A percentile compares a stretch with the other conserved stretches of the same genome.
phyloP scores from a whole-genome alignment of 306 rosid genomes.

The Elaeagnus macrophylla region DNA sequence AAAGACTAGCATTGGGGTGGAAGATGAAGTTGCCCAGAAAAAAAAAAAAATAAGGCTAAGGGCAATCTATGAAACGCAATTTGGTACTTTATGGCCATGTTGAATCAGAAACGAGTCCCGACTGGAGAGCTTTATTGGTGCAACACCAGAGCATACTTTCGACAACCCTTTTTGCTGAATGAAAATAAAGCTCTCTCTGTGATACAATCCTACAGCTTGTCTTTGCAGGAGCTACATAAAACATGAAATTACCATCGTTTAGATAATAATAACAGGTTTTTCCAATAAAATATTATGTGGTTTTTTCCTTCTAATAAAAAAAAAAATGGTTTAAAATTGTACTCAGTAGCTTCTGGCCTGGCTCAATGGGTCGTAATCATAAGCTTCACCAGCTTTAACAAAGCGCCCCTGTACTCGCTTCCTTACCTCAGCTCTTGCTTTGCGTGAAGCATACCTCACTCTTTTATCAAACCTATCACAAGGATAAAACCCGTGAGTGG shows the following conservation, averaged over 20 bases:
- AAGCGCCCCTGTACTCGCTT: slow-evolving; percentile 93
- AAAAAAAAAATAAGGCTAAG: slow-evolving; percentile 10
- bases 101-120: slow-evolving; percentile 11
- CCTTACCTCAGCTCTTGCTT: slow-evolving; percentile 88
- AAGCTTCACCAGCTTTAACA: slow-evolving; percentile 85
- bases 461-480: slow-evolving; percentile 63
- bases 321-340: slow-evolving; percentile 45
- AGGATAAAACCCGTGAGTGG: slow-evolving; percentile 3
- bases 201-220: slow-evolving; percentile 49
- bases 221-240: slow-evolving; percentile 32
- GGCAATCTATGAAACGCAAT: slow-evolving; percentile 16
- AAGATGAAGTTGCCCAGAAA: slow-evolving; percentile 19
- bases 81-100: slow-evolving; percentile 21
- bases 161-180: slow-evolving; percentile 27
- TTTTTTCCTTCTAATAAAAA: slow-evolving; percentile 35
- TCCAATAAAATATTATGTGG: slow-evolving; percentile 24
- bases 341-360: slow-evolving; percentile 82
- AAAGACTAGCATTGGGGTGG: slow-evolving; percentile 22
- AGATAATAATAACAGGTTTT: slow-evolving; percentile 24
- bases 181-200: slow-evolving; percentile 44
- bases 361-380: slow-evolving; percentile 82
- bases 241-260: slow-evolving; percentile 28
- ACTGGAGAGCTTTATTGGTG: slow-evolving; percentile 23
- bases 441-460: slow-evolving; percentile 90
- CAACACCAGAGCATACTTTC: slow-evolving; percentile 26